Evolutionary conservation across 805 yeast species (phyloP), one percentile per base, ranked within the genome.

Genomic region (Nakazawaea wyomingensis): DNA sequence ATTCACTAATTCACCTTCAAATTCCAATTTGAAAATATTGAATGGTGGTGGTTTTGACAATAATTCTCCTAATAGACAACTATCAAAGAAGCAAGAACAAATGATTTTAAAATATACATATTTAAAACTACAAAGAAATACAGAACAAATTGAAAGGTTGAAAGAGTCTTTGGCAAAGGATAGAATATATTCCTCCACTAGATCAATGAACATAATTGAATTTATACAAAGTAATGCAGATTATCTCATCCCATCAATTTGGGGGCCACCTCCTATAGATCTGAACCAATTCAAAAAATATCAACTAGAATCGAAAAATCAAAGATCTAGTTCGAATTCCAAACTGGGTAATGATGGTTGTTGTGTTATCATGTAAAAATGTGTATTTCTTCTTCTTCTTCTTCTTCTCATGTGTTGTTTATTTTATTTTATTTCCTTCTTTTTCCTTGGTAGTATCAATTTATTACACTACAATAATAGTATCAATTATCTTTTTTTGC

Each of bases 151-250:
- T 51, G 54, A 59, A 3, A 75, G 74, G 47, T 58, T 83, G 29
- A 72, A 69, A 50, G 70, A 70, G 22, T 72, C 76, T 34, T 55
- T 84, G 30, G 55, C 69, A 3, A 62, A 75, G 41, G 80, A 81
- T 10, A 64, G 89, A 47, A 76, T 80, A 2, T 76, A 80, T 26
- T 81, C 85, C 7, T 78, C 86, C 4, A 74, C 75, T 52, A 83
- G 84, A 6, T 74, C 80, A 6, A 61, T 72, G 29, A 63, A 67
- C 48, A 62, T 73, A 17, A 67, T 74, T 11, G 63, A 70, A 43
- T 67, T 62, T 37, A 62, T 69, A 6, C 65, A 69, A 42, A 65
- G 61, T 18, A 68, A 70, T 5, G 67, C 69, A 3, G 81, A 76
- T 54, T 66, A 67, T 35, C 57, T 76, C 34, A 56, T 75, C n/a